Percentiles rank a stretch among this genome's conserved stretches.
Evolutionary conservation across 306 rosid species (phyloP).

Genomic region (Rubus parviflorus): DNA sequence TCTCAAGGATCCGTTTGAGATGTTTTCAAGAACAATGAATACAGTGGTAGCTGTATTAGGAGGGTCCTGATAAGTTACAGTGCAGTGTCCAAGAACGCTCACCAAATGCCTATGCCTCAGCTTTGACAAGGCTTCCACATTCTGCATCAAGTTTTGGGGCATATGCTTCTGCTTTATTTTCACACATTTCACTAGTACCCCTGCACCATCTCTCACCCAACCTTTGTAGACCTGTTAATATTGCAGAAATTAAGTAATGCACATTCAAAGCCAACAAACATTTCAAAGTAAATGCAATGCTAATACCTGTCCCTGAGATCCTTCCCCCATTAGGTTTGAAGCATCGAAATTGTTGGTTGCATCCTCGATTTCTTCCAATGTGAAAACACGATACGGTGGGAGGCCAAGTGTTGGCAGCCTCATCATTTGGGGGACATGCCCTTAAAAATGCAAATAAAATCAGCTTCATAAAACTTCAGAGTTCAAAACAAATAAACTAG

Average conservation of each 20-base stretch:
- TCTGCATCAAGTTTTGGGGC: constrained; percentile 39
- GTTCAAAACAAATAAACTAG: neutral
- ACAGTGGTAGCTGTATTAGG: constrained; percentile 49
- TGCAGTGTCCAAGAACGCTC: constrained; percentile 76
- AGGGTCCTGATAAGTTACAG: constrained; percentile 51
- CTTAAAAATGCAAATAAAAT: constrained; percentile 29
- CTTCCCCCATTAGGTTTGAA: constrained; percentile 53
- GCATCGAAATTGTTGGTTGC: constrained; percentile 71
- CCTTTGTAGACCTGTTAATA: constrained; percentile 66
- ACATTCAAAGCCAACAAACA: neutral
- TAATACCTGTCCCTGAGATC: constrained; percentile 60
- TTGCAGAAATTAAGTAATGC: neutral
- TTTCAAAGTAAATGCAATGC: neutral
- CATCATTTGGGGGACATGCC: constrained; percentile 51
- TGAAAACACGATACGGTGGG: constrained; percentile 59
- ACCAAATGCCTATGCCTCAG: constrained; percentile 83
- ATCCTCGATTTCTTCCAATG: constrained; percentile 80
- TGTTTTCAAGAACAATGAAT: constrained; percentile 57
- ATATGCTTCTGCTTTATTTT: constrained; percentile 54
- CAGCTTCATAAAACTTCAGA: neutral
- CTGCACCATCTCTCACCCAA: constrained; percentile 62
- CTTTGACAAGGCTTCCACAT: constrained; percentile 53
- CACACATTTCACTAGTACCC: constrained; percentile 52
- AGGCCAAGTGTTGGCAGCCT: constrained; percentile 53
- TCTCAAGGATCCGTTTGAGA: constrained; percentile 57